Evolutionary conservation across 495 filamentous ascomycete species (phyloP), one percentile per base, ranked within the genome.

Genomic region (Gamarada debralockiae): DNA sequence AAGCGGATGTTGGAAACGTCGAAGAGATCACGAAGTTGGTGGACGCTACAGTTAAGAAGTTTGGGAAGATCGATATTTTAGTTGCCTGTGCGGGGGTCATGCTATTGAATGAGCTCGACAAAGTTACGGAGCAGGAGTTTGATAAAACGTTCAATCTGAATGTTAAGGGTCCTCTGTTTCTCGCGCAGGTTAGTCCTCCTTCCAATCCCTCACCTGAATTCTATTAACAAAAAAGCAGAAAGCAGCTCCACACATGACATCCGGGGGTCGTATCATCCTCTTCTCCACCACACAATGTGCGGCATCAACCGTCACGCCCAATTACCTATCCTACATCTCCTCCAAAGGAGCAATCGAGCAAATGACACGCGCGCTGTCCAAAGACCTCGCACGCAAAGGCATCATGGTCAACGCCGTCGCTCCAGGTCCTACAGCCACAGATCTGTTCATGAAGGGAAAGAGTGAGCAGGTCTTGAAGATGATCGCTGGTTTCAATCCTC

Each of bases 261-360:
- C 64, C 0, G 78, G 80, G 21, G 76, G 74, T 1, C 74, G 74
- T 48, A 75, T 88, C 34, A 74, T 88, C 48, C 73, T 89, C 53
- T 60, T 87, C 54, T 82, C 80, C 4, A 82, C 80, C 3, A 72
- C 71, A 1, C 67, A 82, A 10, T 74, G 68, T 48, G 61, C 53
- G 5, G 56, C 67, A 6, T 72, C 69, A 0, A 67, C 56, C 1
- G 70, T 87, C 9, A 66, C 70, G n/a, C 80, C 84, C 1, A 61
- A 64, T 2, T 87, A 86, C 56, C 70, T 86, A 29, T 68, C 84
- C 24, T 89, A 89, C 60, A 67, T 67, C 25, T 67, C 76, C 0
- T 80, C 76, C 48, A 89, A 89, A 58, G 86, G 83, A 44, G 82
- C 86, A 4, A 75, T 89, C 40, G 82, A 89, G 61, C 83, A 88